Evolutionary conservation across 495 filamentous ascomycete species (phyloP).

Genomic region (Xylaria scruposa): DNA sequence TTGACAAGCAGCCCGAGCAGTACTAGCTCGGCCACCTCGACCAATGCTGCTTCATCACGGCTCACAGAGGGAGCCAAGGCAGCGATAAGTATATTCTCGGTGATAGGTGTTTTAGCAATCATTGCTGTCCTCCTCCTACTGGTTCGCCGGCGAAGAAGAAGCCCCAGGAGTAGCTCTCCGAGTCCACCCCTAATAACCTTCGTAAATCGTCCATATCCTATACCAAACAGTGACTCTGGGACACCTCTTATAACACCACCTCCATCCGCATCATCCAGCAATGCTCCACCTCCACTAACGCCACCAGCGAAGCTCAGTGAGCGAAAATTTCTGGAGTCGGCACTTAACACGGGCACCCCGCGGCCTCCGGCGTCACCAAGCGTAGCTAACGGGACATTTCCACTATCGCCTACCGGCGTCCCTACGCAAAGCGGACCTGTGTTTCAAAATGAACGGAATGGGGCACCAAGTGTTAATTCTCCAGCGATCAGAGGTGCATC

Average conservation of each 20-base stretch:
- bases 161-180: constrained; percentile 29
- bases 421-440: constrained; percentile 43
- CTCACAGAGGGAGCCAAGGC: constrained; percentile 48
- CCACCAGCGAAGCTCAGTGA: constrained; percentile 55
- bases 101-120: constrained; percentile 43
- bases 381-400: constrained; percentile 36
- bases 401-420: constrained; percentile 30
- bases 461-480: constrained; percentile 18
- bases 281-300: constrained; percentile 35
- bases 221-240: constrained; percentile 39
- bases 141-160: constrained; percentile 37
- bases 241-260: constrained; percentile 50
- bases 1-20: constrained; percentile 22
- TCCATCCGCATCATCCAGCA: constrained; percentile 36
- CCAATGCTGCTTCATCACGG: constrained; percentile 25
- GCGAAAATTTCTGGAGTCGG: constrained; percentile 42
- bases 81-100: constrained; percentile 51
- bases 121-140: constrained; percentile 47
- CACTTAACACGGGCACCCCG: not conserved
- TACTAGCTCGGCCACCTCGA: constrained; percentile 26
- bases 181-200: constrained; percentile 25
- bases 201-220: constrained; percentile 30
- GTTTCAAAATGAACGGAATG: constrained; percentile 38
- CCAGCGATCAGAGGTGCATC: not conserved
- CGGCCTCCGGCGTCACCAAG: constrained; percentile 42